A percentile compares a stretch with the other conserved stretches of the same genome.
Conservation (phyloP, 2,329 filamentous ascomycete species). For the Davidsoniella australis region DNA sequence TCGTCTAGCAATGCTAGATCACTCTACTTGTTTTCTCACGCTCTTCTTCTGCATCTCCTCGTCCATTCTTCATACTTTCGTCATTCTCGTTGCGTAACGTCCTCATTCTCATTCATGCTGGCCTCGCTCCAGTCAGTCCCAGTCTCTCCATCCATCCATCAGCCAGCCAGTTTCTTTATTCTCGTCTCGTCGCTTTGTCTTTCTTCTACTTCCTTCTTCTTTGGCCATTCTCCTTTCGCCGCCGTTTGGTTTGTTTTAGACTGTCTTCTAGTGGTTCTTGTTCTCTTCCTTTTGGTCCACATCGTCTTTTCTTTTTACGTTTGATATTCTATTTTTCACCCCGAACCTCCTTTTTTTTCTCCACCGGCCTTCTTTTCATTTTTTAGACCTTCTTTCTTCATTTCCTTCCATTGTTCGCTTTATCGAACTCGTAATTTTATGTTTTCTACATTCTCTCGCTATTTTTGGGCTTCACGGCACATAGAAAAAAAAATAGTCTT, state of each 20-base stretch:
- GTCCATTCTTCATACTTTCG: background rate
- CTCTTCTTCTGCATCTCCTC: background rate
- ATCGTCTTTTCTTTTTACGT: background rate
- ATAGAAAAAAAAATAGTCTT: too few relatives aligned
- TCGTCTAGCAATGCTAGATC: background rate
- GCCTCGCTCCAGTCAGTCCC: too few relatives aligned
- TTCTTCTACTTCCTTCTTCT: background rate
- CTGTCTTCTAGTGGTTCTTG: background rate
- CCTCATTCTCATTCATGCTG: background rate
- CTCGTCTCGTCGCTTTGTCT: background rate
- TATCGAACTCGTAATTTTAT: too few relatives aligned
- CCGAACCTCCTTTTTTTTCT: background rate
- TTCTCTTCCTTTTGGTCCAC: too few relatives aligned
- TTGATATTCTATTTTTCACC: background rate
- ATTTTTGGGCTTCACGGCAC: background rate
- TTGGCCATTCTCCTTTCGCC: background rate
- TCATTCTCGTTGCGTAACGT: background rate
- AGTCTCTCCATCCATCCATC: background rate
- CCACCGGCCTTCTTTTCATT: conserved; percentile 1
- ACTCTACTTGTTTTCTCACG: background rate
- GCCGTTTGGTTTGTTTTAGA: background rate
- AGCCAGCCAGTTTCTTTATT: background rate
- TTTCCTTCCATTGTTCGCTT: background rate
- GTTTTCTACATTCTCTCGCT: background rate
- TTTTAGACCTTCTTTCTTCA: conserved; percentile 1